Evolutionary conservation across 257 asterid species (phyloP).

Genomic region (Solanum pimpinellifolium): DNA sequence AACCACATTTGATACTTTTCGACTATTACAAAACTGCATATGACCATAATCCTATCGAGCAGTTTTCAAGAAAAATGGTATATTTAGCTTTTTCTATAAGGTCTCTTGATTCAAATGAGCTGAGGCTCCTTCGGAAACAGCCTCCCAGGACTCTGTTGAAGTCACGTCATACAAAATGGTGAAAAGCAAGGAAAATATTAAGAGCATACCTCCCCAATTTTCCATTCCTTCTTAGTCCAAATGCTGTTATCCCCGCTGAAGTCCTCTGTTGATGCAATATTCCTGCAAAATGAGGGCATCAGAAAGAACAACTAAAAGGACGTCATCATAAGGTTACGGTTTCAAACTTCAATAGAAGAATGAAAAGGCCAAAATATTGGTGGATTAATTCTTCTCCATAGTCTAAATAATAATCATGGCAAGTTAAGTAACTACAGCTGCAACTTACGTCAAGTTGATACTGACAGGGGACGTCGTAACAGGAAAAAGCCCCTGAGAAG

Average conservation of each 20-base stretch:
- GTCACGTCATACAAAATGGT: not conserved
- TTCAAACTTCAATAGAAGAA: not conserved
- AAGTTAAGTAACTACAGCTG: not conserved
- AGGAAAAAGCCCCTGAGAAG: not conserved
- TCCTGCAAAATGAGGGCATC: conserved; percentile 19
- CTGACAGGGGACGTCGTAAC: conserved; percentile 8
- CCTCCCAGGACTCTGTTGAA: not conserved
- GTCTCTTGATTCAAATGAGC: not conserved
- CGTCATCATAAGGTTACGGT: not conserved
- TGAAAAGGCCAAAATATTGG: not conserved
- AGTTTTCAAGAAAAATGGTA: not conserved
- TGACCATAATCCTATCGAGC: not conserved
- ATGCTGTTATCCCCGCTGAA: conserved; percentile 33
- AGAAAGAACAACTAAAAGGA: not conserved
- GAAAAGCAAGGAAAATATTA: not conserved
- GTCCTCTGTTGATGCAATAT: conserved; percentile 13
- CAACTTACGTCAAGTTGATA: conserved; percentile 35
- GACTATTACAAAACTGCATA: not conserved
- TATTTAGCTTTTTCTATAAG: not conserved
- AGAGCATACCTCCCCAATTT: conserved; percentile 51
- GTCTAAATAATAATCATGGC: not conserved
- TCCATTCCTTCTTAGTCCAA: conserved; percentile 57
- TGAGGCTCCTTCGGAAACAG: not conserved
- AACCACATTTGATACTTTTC: not conserved
- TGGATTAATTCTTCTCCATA: not conserved